Evolutionary conservation across 2,329 filamentous ascomycete genomes (phyloP).

Genomic region (Colletotrichum incanum): DNA sequence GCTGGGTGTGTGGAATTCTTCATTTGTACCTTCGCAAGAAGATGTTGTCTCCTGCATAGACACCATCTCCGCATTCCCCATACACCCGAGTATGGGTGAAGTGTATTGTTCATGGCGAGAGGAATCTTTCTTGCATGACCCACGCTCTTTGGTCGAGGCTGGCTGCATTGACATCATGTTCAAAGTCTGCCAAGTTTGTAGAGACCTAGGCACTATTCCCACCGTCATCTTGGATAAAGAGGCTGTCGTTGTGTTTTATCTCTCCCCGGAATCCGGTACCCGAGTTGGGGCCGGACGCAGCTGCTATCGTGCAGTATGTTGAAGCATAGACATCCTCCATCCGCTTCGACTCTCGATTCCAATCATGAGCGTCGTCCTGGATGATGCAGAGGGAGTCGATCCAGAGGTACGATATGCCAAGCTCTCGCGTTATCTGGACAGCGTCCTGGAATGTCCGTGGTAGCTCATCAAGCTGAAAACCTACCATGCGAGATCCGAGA

Average conservation of each 20-base stretch:
- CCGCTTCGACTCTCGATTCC: not conserved
- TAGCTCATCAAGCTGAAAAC: not conserved
- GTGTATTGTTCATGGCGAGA: not conserved
- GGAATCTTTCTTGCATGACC: not conserved
- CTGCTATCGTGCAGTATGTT: not conserved
- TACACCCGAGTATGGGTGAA: not conserved
- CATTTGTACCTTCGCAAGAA: not conserved
- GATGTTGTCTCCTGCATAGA: not conserved
- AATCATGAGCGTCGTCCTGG: not conserved
- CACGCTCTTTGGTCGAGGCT: not conserved
- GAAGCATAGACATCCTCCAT: not conserved
- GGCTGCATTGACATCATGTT: not conserved
- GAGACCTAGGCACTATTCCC: not conserved
- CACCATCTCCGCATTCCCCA: not conserved
- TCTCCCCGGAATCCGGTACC: not conserved
- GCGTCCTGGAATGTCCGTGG: not conserved
- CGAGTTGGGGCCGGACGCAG: not conserved
- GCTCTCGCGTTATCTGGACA: not conserved
- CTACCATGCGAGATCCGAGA: not conserved
- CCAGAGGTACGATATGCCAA: not conserved
- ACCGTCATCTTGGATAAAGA: not conserved
- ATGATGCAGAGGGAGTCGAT: not conserved
- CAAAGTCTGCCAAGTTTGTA: not conserved
- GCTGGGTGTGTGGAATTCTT: no score
- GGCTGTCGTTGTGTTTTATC: not conserved